Evolutionary conservation across 495 filamentous ascomycete genomes (phyloP).

Genomic region (Tuber microsphaerosporum): DNA sequence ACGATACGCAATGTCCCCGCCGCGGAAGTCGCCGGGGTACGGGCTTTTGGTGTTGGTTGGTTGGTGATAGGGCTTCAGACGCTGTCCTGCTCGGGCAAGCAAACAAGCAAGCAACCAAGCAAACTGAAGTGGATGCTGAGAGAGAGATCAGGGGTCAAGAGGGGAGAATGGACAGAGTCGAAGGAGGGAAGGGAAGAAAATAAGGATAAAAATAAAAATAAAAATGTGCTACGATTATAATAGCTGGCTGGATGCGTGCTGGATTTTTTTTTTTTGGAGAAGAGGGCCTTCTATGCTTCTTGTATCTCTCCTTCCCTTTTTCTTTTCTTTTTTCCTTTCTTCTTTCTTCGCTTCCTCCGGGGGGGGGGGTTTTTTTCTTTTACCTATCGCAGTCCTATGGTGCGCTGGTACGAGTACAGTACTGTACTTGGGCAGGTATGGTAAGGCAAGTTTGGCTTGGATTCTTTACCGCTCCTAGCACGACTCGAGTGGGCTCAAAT

Average conservation of each 20-base stretch:
- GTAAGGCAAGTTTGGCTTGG: background rate
- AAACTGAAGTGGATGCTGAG: background rate
- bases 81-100: background rate
- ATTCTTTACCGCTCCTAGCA: background rate
- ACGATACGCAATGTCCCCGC: background rate
- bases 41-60: background rate
- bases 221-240: background rate
- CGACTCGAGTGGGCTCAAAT: background rate
- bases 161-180: background rate
- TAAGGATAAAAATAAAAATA: background rate
- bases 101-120: background rate
- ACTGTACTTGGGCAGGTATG: background rate
- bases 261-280: background rate
- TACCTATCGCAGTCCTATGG: background rate
- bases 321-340: background rate
- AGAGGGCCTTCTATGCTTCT: background rate
- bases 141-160: background rate
- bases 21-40: background rate
- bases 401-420: background rate
- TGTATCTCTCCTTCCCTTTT: background rate
- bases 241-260: background rate
- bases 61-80: background rate
- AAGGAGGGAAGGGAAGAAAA: background rate
- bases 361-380: background rate
- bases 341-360: background rate